Evolutionary conservation across 1,139 yeast genomes (phyloP).

Genomic region (Scheffersomyces stambukii): DNA sequence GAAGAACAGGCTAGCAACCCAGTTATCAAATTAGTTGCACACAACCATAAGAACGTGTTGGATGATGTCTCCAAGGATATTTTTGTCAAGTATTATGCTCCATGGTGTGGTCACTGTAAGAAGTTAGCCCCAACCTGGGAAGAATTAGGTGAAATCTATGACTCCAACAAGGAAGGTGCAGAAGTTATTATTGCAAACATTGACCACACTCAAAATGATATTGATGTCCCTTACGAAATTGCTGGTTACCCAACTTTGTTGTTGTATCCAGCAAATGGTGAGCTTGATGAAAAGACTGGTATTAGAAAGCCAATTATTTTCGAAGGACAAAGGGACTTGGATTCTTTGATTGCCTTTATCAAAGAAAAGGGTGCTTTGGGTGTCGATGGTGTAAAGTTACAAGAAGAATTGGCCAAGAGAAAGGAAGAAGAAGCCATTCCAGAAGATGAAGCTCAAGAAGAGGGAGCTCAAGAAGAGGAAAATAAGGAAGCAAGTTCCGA

Average conservation of each 20-base stretch:
- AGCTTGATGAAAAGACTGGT: slow-evolving; percentile 53
- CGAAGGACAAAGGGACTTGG: slow-evolving; percentile 72
- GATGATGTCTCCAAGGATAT: slow-evolving; percentile 76
- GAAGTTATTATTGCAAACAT: slow-evolving; percentile 77
- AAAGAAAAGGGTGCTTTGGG: slow-evolving; percentile 57
- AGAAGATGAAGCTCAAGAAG: slow-evolving; percentile 17
- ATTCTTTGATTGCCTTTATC: slow-evolving; percentile 66
- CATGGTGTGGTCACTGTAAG: slow-evolving; percentile 99
- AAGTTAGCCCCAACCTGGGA: slow-evolving; percentile 89
- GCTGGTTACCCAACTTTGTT: slow-evolving; percentile 92
- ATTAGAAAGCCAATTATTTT: slow-evolving; percentile 63
- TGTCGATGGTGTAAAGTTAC: slow-evolving; percentile 46
- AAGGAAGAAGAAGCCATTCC: slow-evolving; percentile 23
- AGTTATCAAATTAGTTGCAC: slow-evolving; percentile 79
- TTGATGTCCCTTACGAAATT: slow-evolving; percentile 60
- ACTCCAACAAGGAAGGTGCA: slow-evolving; percentile 40
- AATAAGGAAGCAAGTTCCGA: slow-evolving; percentile 15
- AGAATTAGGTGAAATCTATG: slow-evolving; percentile 71
- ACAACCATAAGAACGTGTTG: slow-evolving; percentile 71
- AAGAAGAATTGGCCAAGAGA: slow-evolving; percentile 27
- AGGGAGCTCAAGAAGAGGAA: slow-evolving; percentile 16
- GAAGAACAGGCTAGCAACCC: slow-evolving; percentile 67
- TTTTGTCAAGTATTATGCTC: slow-evolving; percentile 91
- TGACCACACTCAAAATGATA: slow-evolving; percentile 89
- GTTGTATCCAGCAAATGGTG: slow-evolving; percentile 86